Conservation (phyloP, 2,329 filamentous ascomycete genomes). For the Paraphoma sp. region DNA sequence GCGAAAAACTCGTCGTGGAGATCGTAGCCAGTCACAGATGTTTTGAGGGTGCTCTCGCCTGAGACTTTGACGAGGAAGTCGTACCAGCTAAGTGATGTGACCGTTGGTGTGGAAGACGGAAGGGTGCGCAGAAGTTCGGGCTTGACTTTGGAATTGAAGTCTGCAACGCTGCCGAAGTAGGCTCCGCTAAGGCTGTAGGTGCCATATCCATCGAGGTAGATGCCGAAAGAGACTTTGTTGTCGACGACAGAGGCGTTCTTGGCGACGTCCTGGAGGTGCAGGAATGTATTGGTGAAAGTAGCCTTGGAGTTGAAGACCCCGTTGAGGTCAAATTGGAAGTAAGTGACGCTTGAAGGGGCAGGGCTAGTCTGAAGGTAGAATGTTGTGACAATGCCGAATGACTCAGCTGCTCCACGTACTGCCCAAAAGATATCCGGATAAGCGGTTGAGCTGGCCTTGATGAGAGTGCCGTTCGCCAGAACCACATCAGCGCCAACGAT, state of each 20-base stretch:
- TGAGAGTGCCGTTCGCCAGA: constrained; percentile 47
- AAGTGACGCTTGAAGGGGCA: constrained; percentile 35
- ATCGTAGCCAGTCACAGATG: constrained; percentile 43
- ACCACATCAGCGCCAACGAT: constrained; percentile 47
- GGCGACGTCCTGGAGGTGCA: constrained; percentile 51
- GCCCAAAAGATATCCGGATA: constrained; percentile 52
- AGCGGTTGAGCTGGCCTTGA: constrained; percentile 40
- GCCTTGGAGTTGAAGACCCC: constrained; percentile 35
- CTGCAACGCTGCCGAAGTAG: constrained; percentile 47
- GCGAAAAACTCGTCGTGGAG: constrained; percentile 50
- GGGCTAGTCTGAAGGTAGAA: constrained; percentile 45
- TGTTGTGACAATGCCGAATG: constrained; percentile 49
- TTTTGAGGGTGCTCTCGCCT: constrained; percentile 33
- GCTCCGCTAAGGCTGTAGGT: constrained; percentile 48
- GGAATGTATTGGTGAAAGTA: constrained; percentile 47
- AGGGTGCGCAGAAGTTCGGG: constrained; percentile 50
- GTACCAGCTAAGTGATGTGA: constrained; percentile 43
- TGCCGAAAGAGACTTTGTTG: constrained; percentile 50
- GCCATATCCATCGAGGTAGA: constrained; percentile 48
- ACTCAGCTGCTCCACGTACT: constrained; percentile 50
- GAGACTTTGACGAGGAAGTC: constrained; percentile 53
- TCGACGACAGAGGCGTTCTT: constrained; percentile 51
- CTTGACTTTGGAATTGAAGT: constrained; percentile 48
- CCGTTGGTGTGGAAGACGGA: constrained; percentile 29
- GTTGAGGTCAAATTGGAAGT: constrained; percentile 34